Evolutionary conservation across 2,329 filamentous ascomycete genomes (phyloP).

Genomic region (Aureobasidium sp.): DNA sequence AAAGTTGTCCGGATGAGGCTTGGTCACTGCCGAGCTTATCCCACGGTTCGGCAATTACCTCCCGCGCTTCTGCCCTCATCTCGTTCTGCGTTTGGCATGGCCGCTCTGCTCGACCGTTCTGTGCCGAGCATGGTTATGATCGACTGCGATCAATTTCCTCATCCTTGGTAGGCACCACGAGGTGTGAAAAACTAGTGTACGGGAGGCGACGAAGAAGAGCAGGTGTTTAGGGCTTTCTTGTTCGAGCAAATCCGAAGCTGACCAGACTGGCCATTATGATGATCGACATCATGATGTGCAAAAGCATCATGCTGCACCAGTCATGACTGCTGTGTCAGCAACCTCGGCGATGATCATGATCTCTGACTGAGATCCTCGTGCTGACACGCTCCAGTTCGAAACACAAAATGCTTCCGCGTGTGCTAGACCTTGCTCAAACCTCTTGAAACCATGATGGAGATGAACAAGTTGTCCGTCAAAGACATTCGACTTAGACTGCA

Average conservation of each 20-base stretch:
- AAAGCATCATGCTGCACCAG: background rate
- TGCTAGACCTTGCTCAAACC: too few relatives aligned
- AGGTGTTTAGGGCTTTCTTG: background rate
- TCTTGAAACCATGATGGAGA: too few relatives aligned
- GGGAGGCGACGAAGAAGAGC: background rate
- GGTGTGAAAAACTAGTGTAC: background rate
- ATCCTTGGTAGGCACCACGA: background rate
- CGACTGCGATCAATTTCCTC: background rate
- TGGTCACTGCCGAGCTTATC: background rate
- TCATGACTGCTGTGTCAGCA: too few relatives aligned
- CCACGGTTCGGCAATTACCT: background rate
- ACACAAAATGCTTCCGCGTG: background rate
- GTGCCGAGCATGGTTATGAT: background rate
- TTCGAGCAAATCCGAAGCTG: background rate
- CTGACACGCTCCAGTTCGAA: background rate
- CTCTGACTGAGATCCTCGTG: too few relatives aligned
- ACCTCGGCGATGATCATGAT: too few relatives aligned
- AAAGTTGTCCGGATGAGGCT: background rate
- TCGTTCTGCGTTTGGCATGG: background rate
- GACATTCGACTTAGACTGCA: too few relatives aligned
- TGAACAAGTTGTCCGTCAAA: too few relatives aligned
- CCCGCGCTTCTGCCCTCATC: background rate
- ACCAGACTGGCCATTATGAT: background rate
- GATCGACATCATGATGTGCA: background rate
- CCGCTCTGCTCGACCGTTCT: background rate